Base-by-base conservation (phyloP, 2,329 filamentous ascomycete species). In the Aspergillus pseudoglaucus region DNA sequence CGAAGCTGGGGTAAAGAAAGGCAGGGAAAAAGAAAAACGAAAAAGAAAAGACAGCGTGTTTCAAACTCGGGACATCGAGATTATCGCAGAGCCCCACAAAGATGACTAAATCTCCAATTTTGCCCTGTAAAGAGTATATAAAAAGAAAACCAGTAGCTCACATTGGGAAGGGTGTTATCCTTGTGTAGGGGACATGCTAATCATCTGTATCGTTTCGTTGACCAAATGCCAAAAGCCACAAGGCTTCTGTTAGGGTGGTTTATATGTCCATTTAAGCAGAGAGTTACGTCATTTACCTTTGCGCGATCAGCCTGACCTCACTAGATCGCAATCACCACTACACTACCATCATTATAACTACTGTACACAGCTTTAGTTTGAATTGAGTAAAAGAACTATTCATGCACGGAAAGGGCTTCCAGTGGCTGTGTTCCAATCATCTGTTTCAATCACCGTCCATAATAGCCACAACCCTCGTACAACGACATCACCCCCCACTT, bases 111-210 rank as follows among this genome's bases (percentile, higher is more conserved):
- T 27, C 25, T 10, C 8, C 25, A 27, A 27, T 27, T 27, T 27
- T 12, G 10, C 3, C 9, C 25, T 12, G 25, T 12, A 27, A 27
- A 1, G 9, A 27, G 25, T 12, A 30, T 30, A 30, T n/a, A 30
- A 30, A 27, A 12, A 30, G 25, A 30, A 30, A 30, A 12, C 4
- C 25, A 30, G 25, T 30, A 30, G 25, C 25, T 12, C 25, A n/a
- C 25, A 2, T 30, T 12, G 12, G 4, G 25, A 30, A 30, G 25
- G 10, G 10, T 30, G 25, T 30, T 7, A 30, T 30, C 25, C 25
- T 30, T 30, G 87, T 82, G 79, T 79, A 82, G 79, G 80, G 84
- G 83, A 83, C 83, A 87, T 87, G 84, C 84, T 87, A 86, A 84
- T 84, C 80, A 84, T 84, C 81, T 84, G 78, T 82, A 81, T 81